Evolutionary conservation across 495 filamentous ascomycete genomes (phyloP).

Genomic region (Xylaria grammica): DNA sequence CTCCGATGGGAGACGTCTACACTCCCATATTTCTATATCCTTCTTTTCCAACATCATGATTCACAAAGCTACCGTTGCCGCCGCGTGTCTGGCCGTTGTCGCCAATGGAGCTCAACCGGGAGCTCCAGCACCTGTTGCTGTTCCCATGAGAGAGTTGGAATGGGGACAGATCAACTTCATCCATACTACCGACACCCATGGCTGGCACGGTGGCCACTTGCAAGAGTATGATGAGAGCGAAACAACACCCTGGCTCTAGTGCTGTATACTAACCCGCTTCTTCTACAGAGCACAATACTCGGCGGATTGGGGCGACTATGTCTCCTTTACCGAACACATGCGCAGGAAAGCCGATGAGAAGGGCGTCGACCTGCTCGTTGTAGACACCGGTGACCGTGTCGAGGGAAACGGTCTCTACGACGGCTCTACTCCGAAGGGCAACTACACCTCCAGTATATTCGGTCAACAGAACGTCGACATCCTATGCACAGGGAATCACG

Average conservation of each 20-base stretch:
- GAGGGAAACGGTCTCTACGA: constrained; percentile 99
- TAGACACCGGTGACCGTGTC: constrained; percentile 93
- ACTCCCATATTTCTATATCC: background rate
- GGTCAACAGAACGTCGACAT: constrained; percentile 82
- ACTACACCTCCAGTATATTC: constrained; percentile 85
- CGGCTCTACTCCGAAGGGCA: constrained; percentile 81
- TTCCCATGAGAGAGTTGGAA: constrained; percentile 78
- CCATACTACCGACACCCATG: constrained; percentile 92
- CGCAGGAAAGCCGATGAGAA: constrained; percentile 74
- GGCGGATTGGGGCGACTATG: constrained; percentile 97
- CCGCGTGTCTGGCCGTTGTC: constrained; percentile 36
- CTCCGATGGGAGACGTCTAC: constrained; percentile 10
- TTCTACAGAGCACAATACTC: constrained; percentile 75
- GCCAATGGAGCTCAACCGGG: constrained; percentile 73
- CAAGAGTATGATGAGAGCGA: constrained; percentile 65
- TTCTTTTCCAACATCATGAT: constrained; percentile 26
- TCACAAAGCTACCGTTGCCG: constrained; percentile 28
- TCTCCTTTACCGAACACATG: constrained; percentile 88
- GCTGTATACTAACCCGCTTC: background rate
- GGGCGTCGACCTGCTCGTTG: constrained; percentile 81
- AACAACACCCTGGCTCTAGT: background rate
- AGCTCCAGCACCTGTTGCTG: constrained; percentile 77
- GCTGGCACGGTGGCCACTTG: constrained; percentile 93
- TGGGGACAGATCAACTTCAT: constrained; percentile 96
- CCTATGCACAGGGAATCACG: constrained; percentile 91